Base-by-base conservation (phyloP, 495 filamentous ascomycete species). In the Halenospora varia region DNA sequence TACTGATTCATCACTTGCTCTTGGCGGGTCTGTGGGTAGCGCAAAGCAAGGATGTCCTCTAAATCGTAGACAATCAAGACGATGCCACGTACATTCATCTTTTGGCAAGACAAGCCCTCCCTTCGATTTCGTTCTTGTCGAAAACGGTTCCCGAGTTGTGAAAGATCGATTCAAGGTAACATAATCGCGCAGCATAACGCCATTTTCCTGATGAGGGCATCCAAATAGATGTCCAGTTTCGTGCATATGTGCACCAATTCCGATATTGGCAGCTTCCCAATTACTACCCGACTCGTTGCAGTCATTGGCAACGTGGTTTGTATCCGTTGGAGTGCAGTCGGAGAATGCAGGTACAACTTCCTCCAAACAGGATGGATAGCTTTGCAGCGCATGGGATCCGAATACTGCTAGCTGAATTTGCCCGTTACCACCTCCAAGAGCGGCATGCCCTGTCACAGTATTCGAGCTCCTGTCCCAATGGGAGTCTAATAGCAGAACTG, bases 201-300 rank as follows among this genome's bases (percentile, higher is more conserved):
- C 92, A 39, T 75, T 87, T 57, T 91, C 90, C 64, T 89, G 90
- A 67, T 94, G 90, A 8, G 92, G 90, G 60, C 88, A 91, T 44
- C 92, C 91, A 60, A 97, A 85, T 18, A 93, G 70, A 71, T 95
- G 92, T 2, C 92, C 92, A 0, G 83, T 83, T 70, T 96, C 91
- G 66, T 95, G 92, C 11, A 97, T 71, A 72, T 96, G 91, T 23
- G 91, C 92, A 9, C 92, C 92, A 62, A 96, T 95, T 46, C 92
- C 91, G 57, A 96, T 82, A 63, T 92, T 93, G 8, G 90, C 90
- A 17, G 91, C 83, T 66, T 96, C 92, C 91, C 91, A 96, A 55
- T 85, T 94, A 54, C 87, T 95, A 11, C 90, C 90, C 20, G 84
- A 83, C 45, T 96, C 88, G 44, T 88, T 87, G 63, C 79, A 88